phyloP scores from a whole-genome alignment of 176 grass and related monocot species.

The Aegilops speltoides region DNA sequence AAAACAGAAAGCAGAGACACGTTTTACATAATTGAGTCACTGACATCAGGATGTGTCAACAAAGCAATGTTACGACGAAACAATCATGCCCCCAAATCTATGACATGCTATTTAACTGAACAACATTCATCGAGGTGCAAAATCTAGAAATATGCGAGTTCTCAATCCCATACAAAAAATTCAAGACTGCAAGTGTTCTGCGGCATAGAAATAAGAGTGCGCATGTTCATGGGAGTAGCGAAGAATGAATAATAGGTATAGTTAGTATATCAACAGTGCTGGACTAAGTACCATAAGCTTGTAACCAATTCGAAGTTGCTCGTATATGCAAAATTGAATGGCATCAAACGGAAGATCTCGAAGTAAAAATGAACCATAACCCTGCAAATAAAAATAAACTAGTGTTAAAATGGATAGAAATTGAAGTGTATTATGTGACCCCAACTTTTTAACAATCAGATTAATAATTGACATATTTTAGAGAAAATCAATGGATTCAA shows the following conservation, averaged over 20 bases:
- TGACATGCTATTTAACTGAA: not conserved
- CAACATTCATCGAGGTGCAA: not conserved
- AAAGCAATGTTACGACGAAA: not conserved
- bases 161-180: not conserved
- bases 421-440: not conserved
- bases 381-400: slow-evolving; percentile 44
- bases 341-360: slow-evolving; percentile 95
- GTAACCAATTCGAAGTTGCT: slow-evolving; percentile 95
- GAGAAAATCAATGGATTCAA: not conserved
- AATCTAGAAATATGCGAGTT: not conserved
- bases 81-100: not conserved
- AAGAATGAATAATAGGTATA: not conserved
- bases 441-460: not conserved
- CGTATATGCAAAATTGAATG: slow-evolving; percentile 92
- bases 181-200: not conserved
- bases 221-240: not conserved
- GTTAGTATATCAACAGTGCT: not conserved
- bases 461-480: not conserved
- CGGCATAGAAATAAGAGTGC: not conserved
- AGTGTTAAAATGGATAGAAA: slow-evolving; percentile 2
- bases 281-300: slow-evolving; percentile 58
- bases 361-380: slow-evolving; percentile 90
- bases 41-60: not conserved
- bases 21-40: not conserved
- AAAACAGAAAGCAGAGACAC: not conserved